phyloP scores from a whole-genome alignment of 1,139 yeast species.

The Sugiyamaella japonica region DNA sequence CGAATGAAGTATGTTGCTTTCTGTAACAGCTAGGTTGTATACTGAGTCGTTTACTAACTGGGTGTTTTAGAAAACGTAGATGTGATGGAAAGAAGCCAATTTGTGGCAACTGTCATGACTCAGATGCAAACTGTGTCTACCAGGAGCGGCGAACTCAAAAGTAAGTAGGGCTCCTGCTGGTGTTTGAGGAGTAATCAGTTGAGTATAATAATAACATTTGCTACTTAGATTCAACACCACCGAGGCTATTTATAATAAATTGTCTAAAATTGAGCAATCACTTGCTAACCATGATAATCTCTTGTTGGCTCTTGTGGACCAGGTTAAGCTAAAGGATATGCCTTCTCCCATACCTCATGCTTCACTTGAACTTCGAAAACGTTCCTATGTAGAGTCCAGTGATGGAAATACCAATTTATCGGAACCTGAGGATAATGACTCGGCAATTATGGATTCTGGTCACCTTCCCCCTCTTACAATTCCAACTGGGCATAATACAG shows the following conservation, averaged over 20 bases:
- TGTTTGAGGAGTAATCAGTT: too few relatives aligned
- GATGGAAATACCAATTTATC: slow-evolving; percentile 8
- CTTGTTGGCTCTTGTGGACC: slow-evolving; percentile 14
- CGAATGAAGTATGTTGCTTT: slow-evolving; percentile 21
- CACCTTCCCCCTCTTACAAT: slow-evolving; percentile 22
- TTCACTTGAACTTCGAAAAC: neutral
- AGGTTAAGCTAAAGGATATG: slow-evolving; percentile 5
- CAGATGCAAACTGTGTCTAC: slow-evolving; percentile 24
- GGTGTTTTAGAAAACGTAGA: slow-evolving; percentile 23
- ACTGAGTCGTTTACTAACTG: neutral
- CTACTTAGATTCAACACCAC: slow-evolving; percentile 7
- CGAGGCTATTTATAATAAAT: slow-evolving; percentile 9
- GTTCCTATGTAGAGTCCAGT: slow-evolving; percentile 11
- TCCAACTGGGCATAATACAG: slow-evolving; percentile 24
- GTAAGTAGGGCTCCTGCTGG: too few relatives aligned
- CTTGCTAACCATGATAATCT: slow-evolving; percentile 13
- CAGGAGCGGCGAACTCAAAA: slow-evolving; percentile 22
- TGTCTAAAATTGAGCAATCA: slow-evolving; percentile 12
- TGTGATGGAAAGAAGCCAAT: slow-evolving; percentile 26
- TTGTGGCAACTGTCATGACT: slow-evolving; percentile 23
- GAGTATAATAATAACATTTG: neutral
- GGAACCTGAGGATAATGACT: slow-evolving; percentile 1
- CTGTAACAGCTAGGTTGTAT: neutral
- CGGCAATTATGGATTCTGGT: slow-evolving; percentile 2
- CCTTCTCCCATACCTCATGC: slow-evolving; percentile 12